phyloP scores from a whole-genome alignment of 352 stramenopile genomes.

The Phytophthora capsici region DNA sequence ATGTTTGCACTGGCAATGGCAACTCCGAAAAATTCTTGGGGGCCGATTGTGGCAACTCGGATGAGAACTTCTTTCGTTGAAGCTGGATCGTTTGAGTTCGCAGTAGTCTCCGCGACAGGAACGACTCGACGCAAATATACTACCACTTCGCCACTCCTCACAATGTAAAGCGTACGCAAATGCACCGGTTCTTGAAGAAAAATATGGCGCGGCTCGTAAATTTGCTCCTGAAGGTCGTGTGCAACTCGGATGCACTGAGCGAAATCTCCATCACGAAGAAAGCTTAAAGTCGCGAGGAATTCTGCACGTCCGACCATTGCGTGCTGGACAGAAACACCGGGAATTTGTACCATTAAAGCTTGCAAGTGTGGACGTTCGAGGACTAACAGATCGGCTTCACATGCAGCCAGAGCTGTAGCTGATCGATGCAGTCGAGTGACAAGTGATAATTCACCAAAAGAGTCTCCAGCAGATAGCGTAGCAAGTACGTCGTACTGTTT shows the following conservation, averaged over 20 bases:
- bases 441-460: slow-evolving; percentile 77
- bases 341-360: slow-evolving; percentile 41
- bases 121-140: slow-evolving; percentile 58
- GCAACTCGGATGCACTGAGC: slow-evolving; percentile 77
- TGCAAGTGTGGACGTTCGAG: slow-evolving; percentile 69
- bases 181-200: slow-evolving; percentile 64
- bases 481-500: slow-evolving; percentile 70
- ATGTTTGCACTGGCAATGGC: slow-evolving; percentile 50
- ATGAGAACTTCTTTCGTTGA: slow-evolving; percentile 49
- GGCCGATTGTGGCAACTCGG: slow-evolving; percentile 73
- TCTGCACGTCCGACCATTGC: slow-evolving; percentile 75
- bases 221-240: slow-evolving; percentile 65
- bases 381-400: slow-evolving; percentile 74
- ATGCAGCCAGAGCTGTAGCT: slow-evolving; percentile 64
- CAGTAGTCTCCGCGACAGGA: slow-evolving; percentile 16
- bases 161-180: slow-evolving; percentile 65
- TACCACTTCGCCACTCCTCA: slow-evolving; percentile 71
- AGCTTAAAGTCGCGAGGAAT: slow-evolving; percentile 65
- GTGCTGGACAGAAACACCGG: slow-evolving; percentile 71
- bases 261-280: slow-evolving; percentile 67
- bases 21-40: slow-evolving; percentile 72
- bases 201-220: slow-evolving; percentile 64
- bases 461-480: slow-evolving; percentile 69
- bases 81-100: slow-evolving; percentile 2
- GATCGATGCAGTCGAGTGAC: slow-evolving; percentile 76